Percentiles rank a stretch among this genome's conserved stretches.
Conservation (phyloP, 768 basidiomycete species). For the Podaxis sp. region DNA sequence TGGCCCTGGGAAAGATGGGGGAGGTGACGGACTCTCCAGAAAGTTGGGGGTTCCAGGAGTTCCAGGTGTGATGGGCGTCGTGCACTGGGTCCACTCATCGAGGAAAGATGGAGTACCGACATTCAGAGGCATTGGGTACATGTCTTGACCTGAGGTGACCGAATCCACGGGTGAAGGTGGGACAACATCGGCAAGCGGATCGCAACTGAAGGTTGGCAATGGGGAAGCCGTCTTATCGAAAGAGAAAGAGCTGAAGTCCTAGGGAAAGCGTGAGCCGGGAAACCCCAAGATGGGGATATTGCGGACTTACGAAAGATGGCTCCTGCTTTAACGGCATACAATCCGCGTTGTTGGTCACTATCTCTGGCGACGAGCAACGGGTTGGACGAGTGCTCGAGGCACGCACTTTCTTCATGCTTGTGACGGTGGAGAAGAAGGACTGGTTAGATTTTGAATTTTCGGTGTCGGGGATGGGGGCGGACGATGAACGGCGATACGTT, state of each 20-base stretch:
- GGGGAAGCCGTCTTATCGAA: conserved; percentile 40
- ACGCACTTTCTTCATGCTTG: conserved; percentile 27
- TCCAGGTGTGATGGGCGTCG: conserved; percentile 43
- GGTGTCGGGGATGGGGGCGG: conserved; percentile 49
- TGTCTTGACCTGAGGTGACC: conserved; percentile 17
- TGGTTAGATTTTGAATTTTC: conserved; percentile 31
- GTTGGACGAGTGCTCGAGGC: conserved; percentile 42
- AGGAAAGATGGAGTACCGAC: conserved; percentile 35
- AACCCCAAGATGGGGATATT: conserved; percentile 10
- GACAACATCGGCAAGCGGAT: conserved; percentile 27
- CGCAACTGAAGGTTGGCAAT: conserved; percentile 28
- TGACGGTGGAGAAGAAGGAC: conserved; percentile 30
- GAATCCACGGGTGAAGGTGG: conserved; percentile 24
- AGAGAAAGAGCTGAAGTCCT: conserved; percentile 48
- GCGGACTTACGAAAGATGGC: conserved; percentile 49
- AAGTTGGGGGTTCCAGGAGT: conserved; percentile 45
- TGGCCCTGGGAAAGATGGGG: conserved; percentile 25
- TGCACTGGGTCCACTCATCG: conserved; percentile 43
- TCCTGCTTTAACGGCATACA: conserved; percentile 38
- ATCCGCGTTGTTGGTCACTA: conserved; percentile 24
- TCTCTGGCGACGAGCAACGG: conserved; percentile 26
- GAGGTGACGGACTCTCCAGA: conserved; percentile 27
- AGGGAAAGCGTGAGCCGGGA: conserved; percentile 3
- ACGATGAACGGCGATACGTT: conserved; percentile 67
- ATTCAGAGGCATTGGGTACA: conserved; percentile 27